Evolutionary conservation across 2,329 filamentous ascomycete species (phyloP).

Genomic region (Apiospora arundinis): DNA sequence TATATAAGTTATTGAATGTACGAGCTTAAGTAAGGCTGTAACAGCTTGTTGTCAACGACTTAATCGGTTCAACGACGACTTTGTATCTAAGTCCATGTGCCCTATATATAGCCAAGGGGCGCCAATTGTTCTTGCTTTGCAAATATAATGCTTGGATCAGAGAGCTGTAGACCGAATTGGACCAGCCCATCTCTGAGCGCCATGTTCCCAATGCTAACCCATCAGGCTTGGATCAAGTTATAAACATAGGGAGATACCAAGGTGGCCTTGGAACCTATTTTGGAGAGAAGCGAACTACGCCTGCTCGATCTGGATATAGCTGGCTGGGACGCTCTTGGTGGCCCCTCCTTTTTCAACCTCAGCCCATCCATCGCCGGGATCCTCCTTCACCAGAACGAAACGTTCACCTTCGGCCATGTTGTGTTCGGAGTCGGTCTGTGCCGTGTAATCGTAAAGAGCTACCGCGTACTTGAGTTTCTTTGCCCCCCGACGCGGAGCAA

Average conservation of each 20-base stretch:
- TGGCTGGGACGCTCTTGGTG: constrained; percentile 89
- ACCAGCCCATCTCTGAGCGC: background rate
- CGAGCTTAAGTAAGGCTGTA: background rate
- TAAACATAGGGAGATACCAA: background rate
- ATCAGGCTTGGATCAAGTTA: background rate
- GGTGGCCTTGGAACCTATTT: constrained; percentile 4
- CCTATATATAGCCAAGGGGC: background rate
- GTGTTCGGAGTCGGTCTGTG: constrained; percentile 85
- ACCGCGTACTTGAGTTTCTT: constrained; percentile 96
- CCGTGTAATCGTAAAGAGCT: constrained; percentile 89
- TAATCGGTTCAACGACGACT: background rate
- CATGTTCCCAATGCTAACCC: background rate
- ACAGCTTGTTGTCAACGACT: background rate
- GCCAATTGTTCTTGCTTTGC: background rate
- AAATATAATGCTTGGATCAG: background rate
- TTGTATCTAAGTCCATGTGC: background rate
- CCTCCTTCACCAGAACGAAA: constrained; percentile 87
- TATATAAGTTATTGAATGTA: background rate
- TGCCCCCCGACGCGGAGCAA: constrained; percentile 87
- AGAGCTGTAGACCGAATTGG: background rate
- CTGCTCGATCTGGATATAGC: constrained; percentile 75
- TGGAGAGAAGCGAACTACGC: constrained; percentile 21
- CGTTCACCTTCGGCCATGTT: constrained; percentile 90
- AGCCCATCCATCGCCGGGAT: constrained; percentile 93
- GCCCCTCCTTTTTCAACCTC: constrained; percentile 92